These are phyloP conservation scores for Coleophoma cylindrospora DNA, from an alignment of 2,329 filamentous ascomycete genomes.

Conservation along the genomic window DNA sequence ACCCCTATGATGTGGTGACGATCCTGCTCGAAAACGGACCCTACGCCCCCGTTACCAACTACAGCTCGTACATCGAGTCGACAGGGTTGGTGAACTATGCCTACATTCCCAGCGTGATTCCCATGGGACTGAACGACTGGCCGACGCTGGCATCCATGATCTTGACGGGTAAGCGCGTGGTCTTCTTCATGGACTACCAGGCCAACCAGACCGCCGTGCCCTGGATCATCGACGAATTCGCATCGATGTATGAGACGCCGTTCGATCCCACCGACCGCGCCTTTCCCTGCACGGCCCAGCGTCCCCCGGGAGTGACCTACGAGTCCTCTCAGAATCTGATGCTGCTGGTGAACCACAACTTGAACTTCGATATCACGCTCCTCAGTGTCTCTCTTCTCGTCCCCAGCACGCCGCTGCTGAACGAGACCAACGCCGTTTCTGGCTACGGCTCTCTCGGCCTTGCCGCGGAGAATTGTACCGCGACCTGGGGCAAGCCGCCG, in stretches of 20 bases:
- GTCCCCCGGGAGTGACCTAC: constrained; percentile 61
- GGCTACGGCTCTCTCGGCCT: constrained; percentile 63
- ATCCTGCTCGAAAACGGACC: constrained; percentile 83
- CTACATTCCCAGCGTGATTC: constrained; percentile 66
- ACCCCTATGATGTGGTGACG: constrained; percentile 85
- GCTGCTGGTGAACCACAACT: constrained; percentile 87
- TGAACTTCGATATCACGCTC: constrained; percentile 72
- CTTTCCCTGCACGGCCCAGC: constrained; percentile 76
- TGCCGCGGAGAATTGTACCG: constrained; percentile 56
- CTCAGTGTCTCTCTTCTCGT: constrained; percentile 61
- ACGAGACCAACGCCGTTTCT: constrained; percentile 63
- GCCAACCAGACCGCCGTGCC: constrained; percentile 71
- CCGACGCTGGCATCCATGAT: constrained; percentile 78
- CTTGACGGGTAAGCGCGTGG: constrained; percentile 60
- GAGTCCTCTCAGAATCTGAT: constrained; percentile 55
- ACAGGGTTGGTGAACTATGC: constrained; percentile 69
- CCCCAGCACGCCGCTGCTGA: constrained; percentile 65
- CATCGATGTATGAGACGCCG: constrained; percentile 85
- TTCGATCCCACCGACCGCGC: constrained; percentile 52
- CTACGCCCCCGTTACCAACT: constrained; percentile 59
- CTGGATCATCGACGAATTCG: constrained; percentile 84
- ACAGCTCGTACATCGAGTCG: constrained; percentile 62
- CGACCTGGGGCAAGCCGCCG: constrained; percentile 62
- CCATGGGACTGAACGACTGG: constrained; percentile 73
- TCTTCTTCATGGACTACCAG: constrained; percentile 82